phyloP scores from a whole-genome alignment of 345 rosid genomes.

The Rhodamnia argentea region DNA sequence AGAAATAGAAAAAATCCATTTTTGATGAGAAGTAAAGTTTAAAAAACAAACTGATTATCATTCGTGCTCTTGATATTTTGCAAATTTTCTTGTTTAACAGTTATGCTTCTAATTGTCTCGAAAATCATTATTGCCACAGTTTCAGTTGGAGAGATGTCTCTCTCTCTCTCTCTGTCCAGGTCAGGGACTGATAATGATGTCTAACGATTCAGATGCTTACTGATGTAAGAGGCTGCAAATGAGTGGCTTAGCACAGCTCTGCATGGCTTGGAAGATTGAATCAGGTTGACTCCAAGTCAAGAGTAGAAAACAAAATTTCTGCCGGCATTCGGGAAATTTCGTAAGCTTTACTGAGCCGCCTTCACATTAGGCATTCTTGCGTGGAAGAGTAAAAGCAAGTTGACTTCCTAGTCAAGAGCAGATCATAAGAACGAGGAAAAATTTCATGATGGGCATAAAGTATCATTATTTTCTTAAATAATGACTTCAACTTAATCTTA shows the following conservation, averaged over 20 bases:
- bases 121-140: too few species aligned
- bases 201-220: neutral
- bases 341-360: neutral
- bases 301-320: neutral
- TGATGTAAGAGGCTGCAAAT: neutral
- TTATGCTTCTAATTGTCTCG: too few species aligned
- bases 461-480: too few species aligned
- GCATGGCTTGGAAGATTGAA: neutral
- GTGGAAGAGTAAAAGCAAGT: neutral
- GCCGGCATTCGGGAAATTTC: neutral
- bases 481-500: too few species aligned
- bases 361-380: neutral
- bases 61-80: too few species aligned
- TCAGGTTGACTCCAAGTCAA: neutral
- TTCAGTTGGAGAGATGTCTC: too few species aligned
- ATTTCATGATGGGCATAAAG: too few species aligned
- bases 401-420: neutral
- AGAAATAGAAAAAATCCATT: too few species aligned
- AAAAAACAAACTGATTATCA: too few species aligned
- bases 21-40: too few species aligned
- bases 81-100: too few species aligned
- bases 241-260: neutral
- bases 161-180: too few species aligned
- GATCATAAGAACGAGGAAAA: neutral
- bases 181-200: neutral